Evolutionary conservation across 2,329 filamentous ascomycete genomes (phyloP).

Genomic region (Hypoxylon sp.): DNA sequence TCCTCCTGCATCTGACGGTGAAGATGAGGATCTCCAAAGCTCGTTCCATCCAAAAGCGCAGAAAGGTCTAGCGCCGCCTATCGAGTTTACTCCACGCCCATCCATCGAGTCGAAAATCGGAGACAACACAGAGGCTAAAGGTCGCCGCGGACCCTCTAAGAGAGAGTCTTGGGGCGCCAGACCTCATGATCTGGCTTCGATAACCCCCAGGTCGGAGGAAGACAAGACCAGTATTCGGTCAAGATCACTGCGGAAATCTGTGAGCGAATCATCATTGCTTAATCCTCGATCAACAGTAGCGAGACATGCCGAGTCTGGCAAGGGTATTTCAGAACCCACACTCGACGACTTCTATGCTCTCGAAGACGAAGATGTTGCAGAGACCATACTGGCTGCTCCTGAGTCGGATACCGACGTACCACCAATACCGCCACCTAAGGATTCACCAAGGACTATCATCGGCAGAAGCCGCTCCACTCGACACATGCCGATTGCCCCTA

Average conservation of each 20-base stretch:
- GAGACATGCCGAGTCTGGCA: conserved; percentile 41
- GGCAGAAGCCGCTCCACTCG: conserved; percentile 24
- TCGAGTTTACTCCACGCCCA: conserved; percentile 17
- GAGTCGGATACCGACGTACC: conserved; percentile 30
- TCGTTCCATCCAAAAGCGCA: conserved; percentile 26
- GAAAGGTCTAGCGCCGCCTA: conserved; percentile 22
- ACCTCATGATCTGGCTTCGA: conserved; percentile 29
- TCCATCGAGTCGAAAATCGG: conserved; percentile 12
- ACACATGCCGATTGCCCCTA: conserved; percentile 22
- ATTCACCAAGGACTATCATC: conserved; percentile 29
- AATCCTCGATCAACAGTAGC: conserved; percentile 34
- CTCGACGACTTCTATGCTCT: conserved; percentile 62
- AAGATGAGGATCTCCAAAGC: conserved; percentile 21
- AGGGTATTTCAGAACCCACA: conserved; percentile 58
- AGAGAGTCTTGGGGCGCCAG: conserved; percentile 43
- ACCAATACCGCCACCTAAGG: conserved; percentile 42
- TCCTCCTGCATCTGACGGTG: conserved; percentile 34
- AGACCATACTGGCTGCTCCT: conserved; percentile 45
- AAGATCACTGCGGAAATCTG: conserved; percentile 38
- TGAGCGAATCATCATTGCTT: conserved; percentile 38
- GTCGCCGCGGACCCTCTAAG: conserved; percentile 3
- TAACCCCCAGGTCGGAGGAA: not conserved
- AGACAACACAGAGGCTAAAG: not conserved
- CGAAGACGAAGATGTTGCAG: conserved; percentile 66
- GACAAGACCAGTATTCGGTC: conserved; percentile 20